phyloP scores from a whole-genome alignment of 2,329 filamentous ascomycete species.

The Hypoxylon sp. region DNA sequence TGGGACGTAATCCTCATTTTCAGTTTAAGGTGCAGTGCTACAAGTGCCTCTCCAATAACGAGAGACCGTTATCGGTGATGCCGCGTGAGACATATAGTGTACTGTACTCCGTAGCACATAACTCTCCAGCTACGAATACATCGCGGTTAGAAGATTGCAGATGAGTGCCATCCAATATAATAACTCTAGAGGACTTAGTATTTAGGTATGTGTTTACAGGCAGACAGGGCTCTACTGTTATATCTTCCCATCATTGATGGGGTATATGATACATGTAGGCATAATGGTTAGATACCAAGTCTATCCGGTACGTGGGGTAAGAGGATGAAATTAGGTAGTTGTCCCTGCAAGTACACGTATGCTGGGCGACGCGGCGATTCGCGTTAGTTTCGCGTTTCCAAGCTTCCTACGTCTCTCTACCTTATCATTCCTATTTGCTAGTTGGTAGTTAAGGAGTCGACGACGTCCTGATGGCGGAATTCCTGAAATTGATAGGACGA shows the following conservation, averaged over 20 bases:
- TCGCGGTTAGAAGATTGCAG: background rate
- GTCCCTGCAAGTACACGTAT: constrained; percentile 10
- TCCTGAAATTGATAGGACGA: background rate
- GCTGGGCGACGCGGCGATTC: constrained; percentile 45
- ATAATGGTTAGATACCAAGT: background rate
- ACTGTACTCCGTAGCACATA: background rate
- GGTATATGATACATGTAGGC: background rate
- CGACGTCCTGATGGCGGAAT: background rate
- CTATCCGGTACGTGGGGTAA: constrained; percentile 20
- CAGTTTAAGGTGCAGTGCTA: background rate
- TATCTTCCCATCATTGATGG: no score
- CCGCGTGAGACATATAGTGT: background rate
- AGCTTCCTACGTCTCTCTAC: background rate
- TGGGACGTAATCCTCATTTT: background rate
- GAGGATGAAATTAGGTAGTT: constrained; percentile 5
- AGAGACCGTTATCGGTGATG: constrained; percentile 2
- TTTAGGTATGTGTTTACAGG: background rate
- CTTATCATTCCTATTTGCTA: constrained; percentile 6
- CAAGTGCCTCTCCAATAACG: constrained; percentile 1
- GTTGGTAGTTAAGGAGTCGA: background rate
- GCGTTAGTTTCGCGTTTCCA: constrained; percentile 47
- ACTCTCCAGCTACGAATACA: background rate
- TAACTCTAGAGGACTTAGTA: background rate
- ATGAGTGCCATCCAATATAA: background rate
- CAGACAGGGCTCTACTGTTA: background rate